Evolutionary conservation across 1,284 basidiomycete species (phyloP).

Genomic region (Agaricales sp.): DNA sequence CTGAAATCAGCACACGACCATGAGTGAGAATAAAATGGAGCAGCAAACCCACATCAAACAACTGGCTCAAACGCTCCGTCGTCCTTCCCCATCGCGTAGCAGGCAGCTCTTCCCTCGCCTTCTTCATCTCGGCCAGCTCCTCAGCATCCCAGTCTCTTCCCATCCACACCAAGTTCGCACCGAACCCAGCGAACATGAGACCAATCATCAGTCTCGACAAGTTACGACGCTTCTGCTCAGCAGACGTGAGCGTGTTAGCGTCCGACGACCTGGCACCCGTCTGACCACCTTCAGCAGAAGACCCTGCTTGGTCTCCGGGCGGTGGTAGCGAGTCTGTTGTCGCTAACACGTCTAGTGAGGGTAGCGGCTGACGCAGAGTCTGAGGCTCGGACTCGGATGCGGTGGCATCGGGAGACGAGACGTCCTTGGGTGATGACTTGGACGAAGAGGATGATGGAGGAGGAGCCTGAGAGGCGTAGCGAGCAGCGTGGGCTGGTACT

Average conservation of each 20-base stretch:
- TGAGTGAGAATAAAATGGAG: conserved; percentile 1
- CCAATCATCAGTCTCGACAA: conserved; percentile 46
- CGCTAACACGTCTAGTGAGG: background rate
- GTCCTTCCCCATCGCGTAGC: conserved; percentile 47
- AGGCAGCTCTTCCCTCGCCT: conserved; percentile 27
- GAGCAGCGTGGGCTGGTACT: background rate
- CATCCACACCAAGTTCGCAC: conserved; percentile 35
- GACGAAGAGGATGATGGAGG: background rate
- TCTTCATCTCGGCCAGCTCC: conserved; percentile 39
- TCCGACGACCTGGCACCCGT: background rate
- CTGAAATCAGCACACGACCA: conserved; percentile 5
- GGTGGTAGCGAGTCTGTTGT: background rate
- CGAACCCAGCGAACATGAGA: conserved; percentile 38
- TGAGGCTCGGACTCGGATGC: background rate
- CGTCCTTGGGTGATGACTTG: background rate
- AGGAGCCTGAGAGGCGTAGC: background rate
- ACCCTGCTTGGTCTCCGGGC: no score
- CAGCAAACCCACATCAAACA: conserved; percentile 48
- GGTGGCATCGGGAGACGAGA: background rate
- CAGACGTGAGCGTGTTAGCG: conserved; percentile 41
- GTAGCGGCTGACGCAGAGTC: background rate
- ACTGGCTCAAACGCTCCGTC: conserved; percentile 42
- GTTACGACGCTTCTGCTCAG: conserved; percentile 54
- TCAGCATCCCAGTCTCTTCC: conserved; percentile 53
- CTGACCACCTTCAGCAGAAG: background rate